Evolutionary conservation across 108 stramenopile species (phyloP), one percentile per base, ranked within the genome.

Genomic region (Pseudonitzschia pungens): DNA sequence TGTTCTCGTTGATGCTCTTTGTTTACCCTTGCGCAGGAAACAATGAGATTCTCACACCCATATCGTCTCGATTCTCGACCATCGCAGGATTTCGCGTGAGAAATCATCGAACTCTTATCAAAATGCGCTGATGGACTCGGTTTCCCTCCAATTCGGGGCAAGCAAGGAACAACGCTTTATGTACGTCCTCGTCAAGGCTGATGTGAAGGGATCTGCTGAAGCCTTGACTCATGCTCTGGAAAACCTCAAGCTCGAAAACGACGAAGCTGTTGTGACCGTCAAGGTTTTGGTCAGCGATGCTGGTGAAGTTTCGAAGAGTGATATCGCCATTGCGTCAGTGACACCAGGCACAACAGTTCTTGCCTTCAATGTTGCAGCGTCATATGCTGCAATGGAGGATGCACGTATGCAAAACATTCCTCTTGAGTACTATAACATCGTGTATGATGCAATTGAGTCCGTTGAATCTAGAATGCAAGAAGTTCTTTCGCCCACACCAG

Each of bases 381-480:
- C 90, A 52, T 77, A 75, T 26, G 91, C 89, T 26, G 97, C 97
- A 15, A 85, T 87, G 79, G 94, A 96, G 48, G 98, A 99, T 41
- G 96, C 96, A 21, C 82, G 96, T 45, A 60, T 70, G 28, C 69
- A 77, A 15, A 86, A 86, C 20, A 77, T 97, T 57, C 87, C 93
- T 28, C 96, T 97, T 74, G 91, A 89, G 63, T 99, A 97, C 77
- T 96, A 92, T 89, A 90, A 70, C 63, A 89, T 99, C 70, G 85
- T 95, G 73, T 93, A 99, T 81, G 96, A 97, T 72, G 95, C 96
- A 69, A 93, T 98, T 53, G 98, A 97, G 69, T 90, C 91, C 12
- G 87, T 98, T 21, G 91, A 96, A 76, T 85, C 74, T 48, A 76
- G 91, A 57, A 94, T 98, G 92, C 91, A 95, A 69, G 92, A 96